Evolutionary conservation across 1,139 yeast species (phyloP), one percentile per base, ranked within the genome.

Genomic region (Geotrichum candidum): DNA sequence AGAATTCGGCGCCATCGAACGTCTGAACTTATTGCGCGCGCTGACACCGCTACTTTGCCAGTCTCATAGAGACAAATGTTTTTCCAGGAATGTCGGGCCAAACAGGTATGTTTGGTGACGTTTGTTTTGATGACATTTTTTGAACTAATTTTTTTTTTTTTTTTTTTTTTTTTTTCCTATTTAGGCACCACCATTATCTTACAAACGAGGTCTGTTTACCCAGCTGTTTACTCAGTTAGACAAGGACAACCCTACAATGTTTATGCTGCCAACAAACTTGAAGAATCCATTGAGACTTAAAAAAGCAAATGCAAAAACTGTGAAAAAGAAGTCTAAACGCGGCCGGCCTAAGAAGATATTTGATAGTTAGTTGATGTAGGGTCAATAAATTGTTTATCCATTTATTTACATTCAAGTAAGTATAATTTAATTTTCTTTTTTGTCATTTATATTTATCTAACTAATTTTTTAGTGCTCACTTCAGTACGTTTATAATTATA

Each of bases 231-330:
- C 84, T 65, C 82, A 82, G 56, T 73, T 84, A 35, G 84, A 84
- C 60, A 74, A 79, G 7, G 77, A 82, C 58, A 90, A 90, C 69
- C 96, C 97, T 1, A 74, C 77, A 15, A 87, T 86, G 62, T 94
- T 87, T 72, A 79, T 79, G 62, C 76, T 94, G 41, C 98, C 99
- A 0, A 78, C 77, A 60, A 78, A 78, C 27, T 77, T 94, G 7
- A 80, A 90, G 60, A 92, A 88, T 53, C 81, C 90, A 15, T 94
- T 89, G 70, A 82, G 58, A 38, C 46, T 46, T 18, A 90, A 35
- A 94, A 92, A 0, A 70, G 80, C 13, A 81, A 89, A 1, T 90
- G 88, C 10, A 80, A 79, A 3, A 77, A 78, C 67, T 96, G 96
- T 6, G 91, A 86, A 64, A 92, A 88, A 70, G 15, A 23, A 41